Evolutionary conservation across 345 rosid species (phyloP).

Genomic region (Cardamine resedifolia): DNA sequence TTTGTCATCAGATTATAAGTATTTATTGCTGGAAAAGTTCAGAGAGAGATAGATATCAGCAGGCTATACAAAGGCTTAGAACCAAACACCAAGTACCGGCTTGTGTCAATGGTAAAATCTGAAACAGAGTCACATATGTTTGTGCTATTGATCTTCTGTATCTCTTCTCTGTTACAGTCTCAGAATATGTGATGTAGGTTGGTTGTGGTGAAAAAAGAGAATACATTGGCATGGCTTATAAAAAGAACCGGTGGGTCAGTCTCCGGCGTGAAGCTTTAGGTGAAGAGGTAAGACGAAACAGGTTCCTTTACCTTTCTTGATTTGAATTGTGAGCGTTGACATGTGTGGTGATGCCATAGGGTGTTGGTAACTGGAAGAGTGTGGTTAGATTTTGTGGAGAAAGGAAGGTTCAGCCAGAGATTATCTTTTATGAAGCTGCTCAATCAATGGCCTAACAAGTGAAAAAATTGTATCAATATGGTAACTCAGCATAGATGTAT

Average conservation of each 20-base stretch:
- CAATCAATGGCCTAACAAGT: neutral
- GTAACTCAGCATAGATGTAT: neutral
- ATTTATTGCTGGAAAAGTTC: no score
- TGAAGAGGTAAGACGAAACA: neutral
- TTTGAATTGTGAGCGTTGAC: neutral
- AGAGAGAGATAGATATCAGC: conserved; percentile 2
- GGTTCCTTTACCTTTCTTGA: neutral
- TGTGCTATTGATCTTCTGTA: neutral
- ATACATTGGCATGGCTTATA: neutral
- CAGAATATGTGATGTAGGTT: neutral
- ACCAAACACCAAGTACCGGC: neutral
- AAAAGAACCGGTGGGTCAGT: neutral
- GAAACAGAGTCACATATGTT: neutral
- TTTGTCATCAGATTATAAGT: neutral
- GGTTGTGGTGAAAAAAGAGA: neutral
- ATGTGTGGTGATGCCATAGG: conserved; percentile 1
- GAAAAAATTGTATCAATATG: neutral
- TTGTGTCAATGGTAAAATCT: conserved; percentile 13
- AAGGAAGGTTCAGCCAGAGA: conserved; percentile 25
- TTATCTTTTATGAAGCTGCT: conserved; percentile 22
- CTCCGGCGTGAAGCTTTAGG: neutral
- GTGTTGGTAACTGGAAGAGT: no score
- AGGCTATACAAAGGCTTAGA: conserved; percentile 12
- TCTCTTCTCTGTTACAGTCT: neutral
- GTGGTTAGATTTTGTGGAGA: no score